These are phyloP conservation scores for Aspergillus sp. DNA, from an alignment of 2,329 filamentous ascomycete genomes.

Conservation along the genomic window DNA sequence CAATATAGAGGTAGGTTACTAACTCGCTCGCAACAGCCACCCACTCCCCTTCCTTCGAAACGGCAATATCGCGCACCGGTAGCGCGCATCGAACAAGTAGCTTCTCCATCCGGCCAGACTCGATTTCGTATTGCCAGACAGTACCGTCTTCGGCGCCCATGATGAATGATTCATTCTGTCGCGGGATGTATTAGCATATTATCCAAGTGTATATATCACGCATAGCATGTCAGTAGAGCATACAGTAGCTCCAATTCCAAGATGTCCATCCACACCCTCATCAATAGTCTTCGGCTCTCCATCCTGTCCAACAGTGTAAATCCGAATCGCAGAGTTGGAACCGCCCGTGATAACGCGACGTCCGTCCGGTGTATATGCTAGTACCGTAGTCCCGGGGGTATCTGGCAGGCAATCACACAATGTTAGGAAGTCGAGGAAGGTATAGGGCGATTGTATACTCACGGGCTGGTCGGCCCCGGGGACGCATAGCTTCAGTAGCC, in stretches of 20 bases:
- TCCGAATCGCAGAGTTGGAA: constrained; percentile 87
- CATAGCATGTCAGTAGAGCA: constrained; percentile 14
- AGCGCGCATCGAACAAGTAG: constrained; percentile 82
- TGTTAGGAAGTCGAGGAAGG: not conserved
- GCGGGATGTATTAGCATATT: constrained; percentile 1
- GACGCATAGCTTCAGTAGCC: constrained; percentile 39
- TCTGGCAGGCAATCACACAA: constrained; percentile 49
- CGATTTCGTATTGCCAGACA: constrained; percentile 89
- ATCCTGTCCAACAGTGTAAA: constrained; percentile 88
- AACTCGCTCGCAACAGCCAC: constrained; percentile 93
- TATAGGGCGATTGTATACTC: constrained; percentile 26
- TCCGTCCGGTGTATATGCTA: constrained; percentile 88
- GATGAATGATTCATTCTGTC: constrained; percentile 76
- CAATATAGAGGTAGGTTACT: constrained; percentile 28
- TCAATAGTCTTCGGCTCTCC: constrained; percentile 92
- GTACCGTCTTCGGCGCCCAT: constrained; percentile 91
- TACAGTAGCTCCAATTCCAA: constrained; percentile 72
- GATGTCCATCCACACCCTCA: constrained; percentile 83
- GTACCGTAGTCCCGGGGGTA: constrained; percentile 81
- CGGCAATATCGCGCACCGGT: constrained; percentile 79
- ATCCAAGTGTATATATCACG: not conserved
- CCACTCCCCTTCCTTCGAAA: constrained; percentile 82
- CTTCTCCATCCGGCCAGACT: constrained; percentile 68
- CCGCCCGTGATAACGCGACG: constrained; percentile 85
- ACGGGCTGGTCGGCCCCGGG: constrained; percentile 51